Percentiles rank a stretch among this genome's conserved stretches.
phyloP scores from a whole-genome alignment of 139 green algal species.

The Closterium sp. region DNA sequence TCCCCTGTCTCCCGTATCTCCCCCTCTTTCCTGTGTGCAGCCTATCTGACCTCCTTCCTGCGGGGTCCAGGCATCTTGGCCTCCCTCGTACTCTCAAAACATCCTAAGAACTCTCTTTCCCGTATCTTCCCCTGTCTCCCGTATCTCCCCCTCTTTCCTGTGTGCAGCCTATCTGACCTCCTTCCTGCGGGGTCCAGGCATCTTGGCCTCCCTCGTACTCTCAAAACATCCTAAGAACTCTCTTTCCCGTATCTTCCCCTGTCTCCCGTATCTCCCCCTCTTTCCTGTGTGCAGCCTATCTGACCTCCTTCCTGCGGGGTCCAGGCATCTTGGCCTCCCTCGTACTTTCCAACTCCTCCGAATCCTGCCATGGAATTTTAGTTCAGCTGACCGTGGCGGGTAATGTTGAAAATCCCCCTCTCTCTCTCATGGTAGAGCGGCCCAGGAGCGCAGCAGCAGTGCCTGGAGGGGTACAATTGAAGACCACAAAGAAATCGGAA shows the following conservation, averaged over 20 bases:
- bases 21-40: too few relatives aligned
- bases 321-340: background rate
- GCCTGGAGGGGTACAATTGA: background rate
- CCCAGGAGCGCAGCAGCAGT: background rate
- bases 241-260: background rate
- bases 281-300: background rate
- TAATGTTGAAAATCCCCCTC: background rate
- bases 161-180: background rate
- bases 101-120: background rate
- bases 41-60: background rate
- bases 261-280: background rate
- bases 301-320: background rate
- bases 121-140: background rate
- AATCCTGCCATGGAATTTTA: background rate
- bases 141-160: too few relatives aligned
- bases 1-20: background rate
- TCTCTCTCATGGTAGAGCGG: background rate
- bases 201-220: background rate
- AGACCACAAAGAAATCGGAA: background rate
- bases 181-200: background rate
- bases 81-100: background rate
- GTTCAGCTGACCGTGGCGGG: background rate
- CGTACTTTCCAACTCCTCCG: background rate
- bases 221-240: background rate
- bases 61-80: background rate